Conservation (phyloP, 495 filamentous ascomycete genomes). For the Penicillium taxi region DNA sequence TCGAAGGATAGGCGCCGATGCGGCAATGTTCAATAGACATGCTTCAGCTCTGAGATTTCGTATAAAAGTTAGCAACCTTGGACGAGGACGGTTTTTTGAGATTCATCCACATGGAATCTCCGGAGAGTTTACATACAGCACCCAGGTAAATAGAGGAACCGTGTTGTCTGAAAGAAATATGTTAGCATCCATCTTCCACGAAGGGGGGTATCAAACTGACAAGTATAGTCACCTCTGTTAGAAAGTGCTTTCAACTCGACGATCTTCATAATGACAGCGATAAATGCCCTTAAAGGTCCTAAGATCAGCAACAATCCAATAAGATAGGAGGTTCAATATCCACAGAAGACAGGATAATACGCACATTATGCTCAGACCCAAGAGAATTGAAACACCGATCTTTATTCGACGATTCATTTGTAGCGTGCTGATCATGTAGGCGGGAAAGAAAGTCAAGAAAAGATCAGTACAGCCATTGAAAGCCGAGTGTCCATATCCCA, state of each 20-base stretch:
- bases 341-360: neutral
- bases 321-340: no score
- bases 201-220: neutral
- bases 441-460: neutral
- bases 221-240: constrained; percentile 1
- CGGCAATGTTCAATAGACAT: neutral
- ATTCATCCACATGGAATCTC: neutral
- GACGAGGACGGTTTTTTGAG: neutral
- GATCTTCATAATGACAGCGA: constrained; percentile 2
- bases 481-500: constrained; percentile 1
- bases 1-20: neutral
- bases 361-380: neutral
- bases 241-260: neutral
- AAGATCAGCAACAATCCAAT: neutral
- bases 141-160: constrained; percentile 1
- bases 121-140: no score
- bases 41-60: constrained; percentile 1
- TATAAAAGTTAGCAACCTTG: neutral
- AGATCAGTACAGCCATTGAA: neutral
- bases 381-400: neutral
- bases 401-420: constrained; percentile 2
- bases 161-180: neutral
- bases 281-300: neutral
- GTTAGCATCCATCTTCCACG: neutral
- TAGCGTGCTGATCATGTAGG: constrained; percentile 1